Percentiles rank a stretch among this genome's conserved stretches.
These are phyloP conservation scores for Zizania latifolia DNA, from an alignment of 176 grass and related monocot species.

Conservation along the genomic window DNA sequence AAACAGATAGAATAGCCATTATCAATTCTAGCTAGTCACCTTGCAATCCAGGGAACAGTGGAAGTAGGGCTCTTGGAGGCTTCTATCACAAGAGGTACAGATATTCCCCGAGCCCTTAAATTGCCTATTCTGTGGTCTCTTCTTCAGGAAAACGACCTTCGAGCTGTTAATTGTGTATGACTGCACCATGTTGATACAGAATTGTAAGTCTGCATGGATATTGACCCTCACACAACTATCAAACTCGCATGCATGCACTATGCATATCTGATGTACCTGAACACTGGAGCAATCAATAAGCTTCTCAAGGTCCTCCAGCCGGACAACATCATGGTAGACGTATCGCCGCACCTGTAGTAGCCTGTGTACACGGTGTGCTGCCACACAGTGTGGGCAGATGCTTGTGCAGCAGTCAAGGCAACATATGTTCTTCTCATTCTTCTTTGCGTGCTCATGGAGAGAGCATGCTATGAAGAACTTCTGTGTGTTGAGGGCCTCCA, in stretches of 20 bases:
- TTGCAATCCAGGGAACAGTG: constrained; percentile 97
- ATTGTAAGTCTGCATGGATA: constrained; percentile 29
- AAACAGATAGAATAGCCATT: constrained; percentile 4
- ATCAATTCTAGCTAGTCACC: constrained; percentile 42
- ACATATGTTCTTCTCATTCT: constrained; percentile 98
- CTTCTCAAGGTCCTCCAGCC: constrained; percentile 91
- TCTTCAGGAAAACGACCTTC: constrained; percentile 97
- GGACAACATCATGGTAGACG: constrained; percentile 81
- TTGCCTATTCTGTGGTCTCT: constrained; percentile 94
- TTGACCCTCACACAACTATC: constrained; percentile 15
- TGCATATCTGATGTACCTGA: constrained; percentile 60
- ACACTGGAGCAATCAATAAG: constrained; percentile 88
- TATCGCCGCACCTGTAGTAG: constrained; percentile 88
- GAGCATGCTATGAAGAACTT: constrained; percentile 77
- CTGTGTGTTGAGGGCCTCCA: constrained; percentile 75
- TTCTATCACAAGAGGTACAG: constrained; percentile 87
- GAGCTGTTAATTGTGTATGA: constrained; percentile 97
- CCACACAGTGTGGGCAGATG: constrained; percentile 88
- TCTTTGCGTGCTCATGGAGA: constrained; percentile 74
- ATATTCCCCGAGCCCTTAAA: constrained; percentile 94
- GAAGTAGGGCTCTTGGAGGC: constrained; percentile 93
- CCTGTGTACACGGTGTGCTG: constrained; percentile 69
- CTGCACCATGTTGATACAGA: constrained; percentile 48
- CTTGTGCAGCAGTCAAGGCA: constrained; percentile 94
- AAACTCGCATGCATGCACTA: constrained; percentile 3